Evolutionary conservation across 2,329 filamentous ascomycete genomes (phyloP).

Genomic region (Sclerotinia minor): DNA sequence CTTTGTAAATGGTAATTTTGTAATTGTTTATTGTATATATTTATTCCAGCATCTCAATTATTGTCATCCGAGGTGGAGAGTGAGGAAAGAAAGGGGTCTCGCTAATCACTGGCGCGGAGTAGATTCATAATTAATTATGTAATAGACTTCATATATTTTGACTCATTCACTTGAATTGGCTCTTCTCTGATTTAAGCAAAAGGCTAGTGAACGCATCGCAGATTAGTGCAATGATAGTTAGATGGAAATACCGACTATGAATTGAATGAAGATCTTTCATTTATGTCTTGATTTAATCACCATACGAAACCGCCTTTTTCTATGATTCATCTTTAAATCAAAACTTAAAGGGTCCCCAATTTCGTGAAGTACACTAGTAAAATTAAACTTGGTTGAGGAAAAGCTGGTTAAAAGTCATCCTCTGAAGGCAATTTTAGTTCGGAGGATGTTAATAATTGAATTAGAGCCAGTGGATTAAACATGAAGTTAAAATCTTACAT

Average conservation of each 20-base stretch:
- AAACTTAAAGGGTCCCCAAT: neutral
- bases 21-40: no score
- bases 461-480: neutral
- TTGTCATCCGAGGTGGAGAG: neutral
- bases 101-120: neutral
- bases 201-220: neutral
- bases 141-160: neutral
- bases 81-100: conserved; percentile 1
- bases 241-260: neutral
- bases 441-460: no score
- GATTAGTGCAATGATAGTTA: neutral
- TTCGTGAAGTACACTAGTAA: neutral
- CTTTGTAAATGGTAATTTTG: no score
- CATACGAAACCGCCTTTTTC: fast-evolving
- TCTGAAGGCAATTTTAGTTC: neutral
- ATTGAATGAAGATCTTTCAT: neutral
- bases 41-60: neutral
- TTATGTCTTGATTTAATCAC: neutral
- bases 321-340: neutral
- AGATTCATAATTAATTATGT: neutral
- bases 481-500: no score
- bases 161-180: no score
- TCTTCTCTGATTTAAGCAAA: neutral
- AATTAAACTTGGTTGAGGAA: neutral
- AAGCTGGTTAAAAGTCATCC: neutral